Evolutionary conservation across 225 moss, liverwort and hornwort species (phyloP), one percentile per base, ranked within the genome.

Genomic region (Straminergon stramineum): DNA sequence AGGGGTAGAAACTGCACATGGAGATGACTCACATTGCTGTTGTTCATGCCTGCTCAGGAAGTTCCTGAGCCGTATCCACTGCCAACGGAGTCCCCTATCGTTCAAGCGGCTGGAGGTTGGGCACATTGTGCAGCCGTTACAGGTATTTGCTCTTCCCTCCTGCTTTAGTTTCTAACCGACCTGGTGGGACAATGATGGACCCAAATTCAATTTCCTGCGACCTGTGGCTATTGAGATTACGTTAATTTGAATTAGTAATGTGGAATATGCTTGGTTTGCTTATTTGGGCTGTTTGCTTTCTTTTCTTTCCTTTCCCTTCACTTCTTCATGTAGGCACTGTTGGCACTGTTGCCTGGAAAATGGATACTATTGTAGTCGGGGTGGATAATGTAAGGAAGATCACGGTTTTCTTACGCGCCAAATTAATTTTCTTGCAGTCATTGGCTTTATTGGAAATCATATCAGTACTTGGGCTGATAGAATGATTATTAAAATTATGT

Each of bases 21-120:
- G 41, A 82, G 43, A 64, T 75, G 87, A 85, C 68, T 91, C 31
- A 88, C 84, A 73, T 62, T 75, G 88, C 52, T 35, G 87, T 89
- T 88, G 75, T 81, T 90, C 79, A 83, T 90, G 65, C 81, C 57
- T 93, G 90, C 63, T 77, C 93, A 99, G 99, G 96, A 96, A 92
- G 88, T 85, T 73, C 93, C 95, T 85, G 94, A 97, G 94, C 95
- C 96, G 11, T 96, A 93, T 88, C 75, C 95, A 45, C 93, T 96
- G 79, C 80, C 90, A 79, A 91, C 95, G 41, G 93, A 95, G 86
- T 93, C 94, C 43, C 93, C 86, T 83, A 89, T 99, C 13, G 90
- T 97, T 62, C 94, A 95, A 93, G 99, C 96, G 84, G 96, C 96
- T 86, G 99, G 95, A 90, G 99, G 99, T 65, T 97, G 97, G 96